Conservation (phyloP, 1,284 basidiomycete genomes). For the Sutorius eximius region DNA sequence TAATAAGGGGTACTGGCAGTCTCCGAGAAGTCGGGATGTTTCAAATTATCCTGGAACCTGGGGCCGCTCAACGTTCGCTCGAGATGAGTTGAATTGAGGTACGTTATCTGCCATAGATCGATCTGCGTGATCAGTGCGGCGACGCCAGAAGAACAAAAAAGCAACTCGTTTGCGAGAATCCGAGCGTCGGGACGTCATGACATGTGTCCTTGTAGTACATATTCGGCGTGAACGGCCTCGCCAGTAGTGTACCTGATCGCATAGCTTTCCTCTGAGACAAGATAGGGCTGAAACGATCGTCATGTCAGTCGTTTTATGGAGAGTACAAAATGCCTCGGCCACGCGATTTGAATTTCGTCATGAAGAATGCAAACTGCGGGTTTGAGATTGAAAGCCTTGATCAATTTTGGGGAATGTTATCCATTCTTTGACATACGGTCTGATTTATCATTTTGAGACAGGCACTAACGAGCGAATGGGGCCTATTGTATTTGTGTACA, state of each 20-base stretch:
- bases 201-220: not conserved
- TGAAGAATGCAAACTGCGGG: not conserved
- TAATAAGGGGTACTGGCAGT: not conserved
- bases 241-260: no score
- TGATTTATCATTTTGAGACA: not conserved
- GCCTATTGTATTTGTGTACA: no score
- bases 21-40: not conserved
- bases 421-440: not conserved
- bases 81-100: not conserved
- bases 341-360: conserved; percentile 5
- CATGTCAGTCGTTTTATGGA: not conserved
- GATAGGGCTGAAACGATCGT: not conserved
- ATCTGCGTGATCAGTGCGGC: not conserved
- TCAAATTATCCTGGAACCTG: not conserved
- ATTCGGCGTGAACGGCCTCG: not conserved
- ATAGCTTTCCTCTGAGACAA: not conserved
- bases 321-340: conserved; percentile 1
- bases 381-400: not conserved
- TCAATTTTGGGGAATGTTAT: not conserved
- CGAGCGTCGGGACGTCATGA: not conserved
- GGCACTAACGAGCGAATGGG: no score
- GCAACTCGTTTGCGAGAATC: not conserved
- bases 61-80: not conserved
- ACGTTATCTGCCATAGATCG: not conserved
- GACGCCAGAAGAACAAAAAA: not conserved